Conservation (phyloP, 257 asterid genomes). For the Forsythia viridissima region DNA sequence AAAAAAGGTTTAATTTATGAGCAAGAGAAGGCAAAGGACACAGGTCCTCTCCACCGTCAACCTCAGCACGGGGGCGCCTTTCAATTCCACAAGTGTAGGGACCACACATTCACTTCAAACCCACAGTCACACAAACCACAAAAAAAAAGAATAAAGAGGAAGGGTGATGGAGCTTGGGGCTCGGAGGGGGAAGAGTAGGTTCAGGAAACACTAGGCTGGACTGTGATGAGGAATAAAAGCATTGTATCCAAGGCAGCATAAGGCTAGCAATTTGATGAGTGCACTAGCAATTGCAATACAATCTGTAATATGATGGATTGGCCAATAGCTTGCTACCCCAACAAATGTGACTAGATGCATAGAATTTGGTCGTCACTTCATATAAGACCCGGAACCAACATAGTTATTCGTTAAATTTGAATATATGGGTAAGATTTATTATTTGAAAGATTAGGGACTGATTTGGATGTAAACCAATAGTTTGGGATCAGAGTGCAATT, state of each 20-base stretch:
- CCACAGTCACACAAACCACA: background rate
- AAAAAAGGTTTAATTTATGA: background rate
- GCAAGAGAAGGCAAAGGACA: background rate
- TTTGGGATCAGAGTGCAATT: no score
- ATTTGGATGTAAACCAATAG: no score
- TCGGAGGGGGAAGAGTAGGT: slow-evolving; percentile 1
- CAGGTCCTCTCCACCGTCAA: background rate
- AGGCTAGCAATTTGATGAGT: slow-evolving; percentile 2
- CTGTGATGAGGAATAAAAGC: background rate
- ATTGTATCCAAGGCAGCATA: slow-evolving; percentile 15
- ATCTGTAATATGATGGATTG: background rate
- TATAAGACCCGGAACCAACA: background rate
- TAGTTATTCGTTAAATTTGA: no score
- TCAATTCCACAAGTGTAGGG: background rate
- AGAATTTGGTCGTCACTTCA: slow-evolving; percentile 10
- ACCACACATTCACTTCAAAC: background rate
- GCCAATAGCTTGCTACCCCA: slow-evolving; percentile 3
- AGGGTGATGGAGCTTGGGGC: slow-evolving; percentile 3
- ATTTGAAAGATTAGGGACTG: no score
- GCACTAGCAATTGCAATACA: slow-evolving; percentile 12
- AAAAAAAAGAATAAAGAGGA: background rate
- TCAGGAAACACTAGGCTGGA: background rate
- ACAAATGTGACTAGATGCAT: slow-evolving; percentile 5
- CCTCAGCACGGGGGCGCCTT: background rate
- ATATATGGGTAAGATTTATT: no score